Evolutionary conservation across 345 rosid species (phyloP).

Genomic region (Noccaea caerulescens): DNA sequence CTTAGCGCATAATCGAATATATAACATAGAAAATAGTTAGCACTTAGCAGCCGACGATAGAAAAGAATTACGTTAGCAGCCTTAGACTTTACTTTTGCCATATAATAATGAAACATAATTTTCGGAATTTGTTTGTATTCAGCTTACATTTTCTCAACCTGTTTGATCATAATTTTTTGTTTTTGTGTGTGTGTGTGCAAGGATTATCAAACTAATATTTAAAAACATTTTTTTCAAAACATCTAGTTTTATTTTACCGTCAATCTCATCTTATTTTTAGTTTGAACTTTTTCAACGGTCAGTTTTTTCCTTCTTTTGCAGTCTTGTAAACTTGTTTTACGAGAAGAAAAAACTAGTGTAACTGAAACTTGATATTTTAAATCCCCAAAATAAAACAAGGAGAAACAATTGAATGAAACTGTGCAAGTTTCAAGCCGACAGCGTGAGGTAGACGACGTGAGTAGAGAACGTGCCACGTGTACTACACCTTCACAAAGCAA

Average conservation of each 20-base stretch:
- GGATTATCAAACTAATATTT: no score
- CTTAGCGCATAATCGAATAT: not conserved
- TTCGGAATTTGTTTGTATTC: no score
- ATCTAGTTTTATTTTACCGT: no score
- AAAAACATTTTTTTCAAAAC: not conserved
- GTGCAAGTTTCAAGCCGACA: slow-evolving; percentile 24
- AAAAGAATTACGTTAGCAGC: not conserved
- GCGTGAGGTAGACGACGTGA: slow-evolving; percentile 31
- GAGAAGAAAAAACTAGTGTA: no score
- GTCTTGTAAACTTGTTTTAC: no score
- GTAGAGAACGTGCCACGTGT: slow-evolving; percentile 36
- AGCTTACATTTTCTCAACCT: no score
- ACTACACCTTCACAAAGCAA: not conserved
- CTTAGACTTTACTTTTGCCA: not conserved
- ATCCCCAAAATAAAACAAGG: not conserved
- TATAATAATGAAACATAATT: not conserved
- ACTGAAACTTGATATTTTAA: not conserved
- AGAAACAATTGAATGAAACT: not conserved
- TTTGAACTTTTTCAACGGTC: not conserved
- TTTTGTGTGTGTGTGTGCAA: no score
- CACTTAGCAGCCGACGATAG: not conserved
- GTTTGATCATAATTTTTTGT: no score
- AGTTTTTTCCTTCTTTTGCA: no score
- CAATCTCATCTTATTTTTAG: not conserved
- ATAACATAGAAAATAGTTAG: not conserved